Evolutionary conservation across 805 yeast species (phyloP).

Genomic region (Candida hungchunana): DNA sequence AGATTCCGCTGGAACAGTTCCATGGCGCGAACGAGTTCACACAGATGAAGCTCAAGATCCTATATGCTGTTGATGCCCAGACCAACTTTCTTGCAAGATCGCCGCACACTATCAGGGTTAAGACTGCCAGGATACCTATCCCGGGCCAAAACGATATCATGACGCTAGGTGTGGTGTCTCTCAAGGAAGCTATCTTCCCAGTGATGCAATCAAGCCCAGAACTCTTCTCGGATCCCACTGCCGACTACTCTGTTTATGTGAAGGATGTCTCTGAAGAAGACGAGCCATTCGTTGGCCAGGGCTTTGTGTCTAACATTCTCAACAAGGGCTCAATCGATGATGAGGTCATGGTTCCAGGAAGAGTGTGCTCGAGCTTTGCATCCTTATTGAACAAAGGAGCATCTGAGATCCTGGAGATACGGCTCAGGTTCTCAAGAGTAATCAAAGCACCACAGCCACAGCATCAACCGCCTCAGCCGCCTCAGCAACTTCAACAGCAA

Average conservation of each 20-base stretch:
- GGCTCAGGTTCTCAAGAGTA: constrained; percentile 39
- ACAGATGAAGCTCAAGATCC: constrained; percentile 32
- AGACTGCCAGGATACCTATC: constrained; percentile 40
- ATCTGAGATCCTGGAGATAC: constrained; percentile 52
- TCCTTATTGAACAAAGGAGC: constrained; percentile 37
- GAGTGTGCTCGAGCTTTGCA: constrained; percentile 56
- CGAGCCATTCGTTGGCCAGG: constrained; percentile 47
- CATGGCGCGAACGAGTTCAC: constrained; percentile 11
- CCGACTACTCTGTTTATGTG: constrained; percentile 43
- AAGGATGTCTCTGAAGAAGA: constrained; percentile 48
- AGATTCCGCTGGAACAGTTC: constrained; percentile 22
- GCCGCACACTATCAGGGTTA: constrained; percentile 30
- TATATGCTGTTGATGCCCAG: constrained; percentile 39
- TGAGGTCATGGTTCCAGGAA: constrained; percentile 44
- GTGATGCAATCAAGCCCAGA: constrained; percentile 45
- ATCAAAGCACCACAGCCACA: constrained; percentile 10
- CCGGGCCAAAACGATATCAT: constrained; percentile 39
- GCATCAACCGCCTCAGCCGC: constrained; percentile 6
- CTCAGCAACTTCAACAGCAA: constrained; percentile 1
- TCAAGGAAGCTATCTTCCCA: constrained; percentile 43
- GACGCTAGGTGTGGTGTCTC: constrained; percentile 38
- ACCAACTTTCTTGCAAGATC: constrained; percentile 42
- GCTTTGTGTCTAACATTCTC: constrained; percentile 34
- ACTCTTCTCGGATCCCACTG: constrained; percentile 32
- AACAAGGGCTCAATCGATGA: constrained; percentile 18